A percentile compares a stretch with the other conserved stretches of the same genome.
Evolutionary conservation across 1,284 basidiomycete species (phyloP).

Genomic region (Irpex sp.): DNA sequence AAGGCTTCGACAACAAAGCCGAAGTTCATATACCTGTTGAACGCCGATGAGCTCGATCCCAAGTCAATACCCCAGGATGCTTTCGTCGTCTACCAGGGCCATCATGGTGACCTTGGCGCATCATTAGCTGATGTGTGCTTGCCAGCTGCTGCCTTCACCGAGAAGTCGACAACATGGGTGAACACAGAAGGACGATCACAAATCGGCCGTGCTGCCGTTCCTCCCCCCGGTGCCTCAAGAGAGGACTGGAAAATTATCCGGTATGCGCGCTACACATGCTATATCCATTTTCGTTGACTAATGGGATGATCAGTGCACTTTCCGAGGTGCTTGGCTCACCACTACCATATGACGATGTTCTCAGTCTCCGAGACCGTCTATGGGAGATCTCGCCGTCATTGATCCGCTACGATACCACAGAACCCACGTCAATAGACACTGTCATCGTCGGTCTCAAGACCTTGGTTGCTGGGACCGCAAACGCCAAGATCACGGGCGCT

Average conservation of each 20-base stretch:
- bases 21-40: constrained; percentile 97
- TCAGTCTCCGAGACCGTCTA: constrained; percentile 89
- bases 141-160: constrained; percentile 93
- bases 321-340: constrained; percentile 84
- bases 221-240: constrained; percentile 90
- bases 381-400: constrained; percentile 96
- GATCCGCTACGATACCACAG: constrained; percentile 85
- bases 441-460: constrained; percentile 69
- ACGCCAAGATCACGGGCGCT: constrained; percentile 55
- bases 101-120: constrained; percentile 97
- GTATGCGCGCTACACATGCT: constrained; percentile 36
- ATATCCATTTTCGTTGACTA: background rate
- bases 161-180: constrained; percentile 93
- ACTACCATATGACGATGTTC: constrained; percentile 89
- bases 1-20: constrained; percentile 74
- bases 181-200: constrained; percentile 97
- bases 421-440: constrained; percentile 72
- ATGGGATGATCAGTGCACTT: constrained; percentile 59
- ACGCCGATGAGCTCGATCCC: constrained; percentile 93
- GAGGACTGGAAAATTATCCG: constrained; percentile 99
- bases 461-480: constrained; percentile 48
- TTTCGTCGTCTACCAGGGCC: constrained; percentile 99
- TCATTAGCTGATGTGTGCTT: constrained; percentile 96
- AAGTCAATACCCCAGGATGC: constrained; percentile 90
- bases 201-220: constrained; percentile 88